A percentile compares a stretch with the other conserved stretches of the same genome.
Conservation (phyloP, 495 filamentous ascomycete species). For the Penicillium steckii region DNA sequence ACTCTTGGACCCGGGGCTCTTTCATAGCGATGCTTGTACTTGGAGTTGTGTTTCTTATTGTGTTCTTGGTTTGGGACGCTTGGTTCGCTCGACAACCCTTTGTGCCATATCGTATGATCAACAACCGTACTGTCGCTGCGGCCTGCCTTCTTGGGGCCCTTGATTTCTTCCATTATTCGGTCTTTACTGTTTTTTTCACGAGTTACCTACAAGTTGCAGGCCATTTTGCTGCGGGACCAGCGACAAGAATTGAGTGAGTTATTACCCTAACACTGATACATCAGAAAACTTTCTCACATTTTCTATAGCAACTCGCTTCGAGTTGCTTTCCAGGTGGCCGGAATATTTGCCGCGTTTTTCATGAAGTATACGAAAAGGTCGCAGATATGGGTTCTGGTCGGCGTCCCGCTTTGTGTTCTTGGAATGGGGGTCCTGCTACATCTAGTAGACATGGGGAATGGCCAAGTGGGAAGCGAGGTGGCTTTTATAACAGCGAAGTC, state of each 20-base stretch:
- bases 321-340: slow-evolving; percentile 25
- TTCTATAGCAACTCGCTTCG: slow-evolving; percentile 20
- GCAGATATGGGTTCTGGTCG: slow-evolving; percentile 24
- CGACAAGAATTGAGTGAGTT: slow-evolving; percentile 25
- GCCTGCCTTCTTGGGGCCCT: slow-evolving; percentile 25
- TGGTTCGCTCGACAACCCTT: slow-evolving; percentile 67
- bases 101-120: slow-evolving; percentile 65
- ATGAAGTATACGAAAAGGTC: slow-evolving; percentile 28
- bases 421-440: slow-evolving; percentile 26
- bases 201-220: slow-evolving; percentile 27
- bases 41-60: slow-evolving; percentile 55
- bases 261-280: background rate
- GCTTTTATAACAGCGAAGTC: slow-evolving; percentile 23
- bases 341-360: slow-evolving; percentile 22
- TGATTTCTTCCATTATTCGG: slow-evolving; percentile 27
- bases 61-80: slow-evolving; percentile 56
- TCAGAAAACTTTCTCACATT: background rate
- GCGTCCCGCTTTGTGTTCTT: slow-evolving; percentile 22
- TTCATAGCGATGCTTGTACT: slow-evolving; percentile 67
- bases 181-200: slow-evolving; percentile 26
- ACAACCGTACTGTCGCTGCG: slow-evolving; percentile 58
- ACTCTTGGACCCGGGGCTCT: slow-evolving; percentile 58
- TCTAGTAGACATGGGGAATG: slow-evolving; percentile 23
- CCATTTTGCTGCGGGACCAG: slow-evolving; percentile 14
- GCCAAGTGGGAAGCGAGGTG: slow-evolving; percentile 19